Evolutionary conservation across 2,329 filamentous ascomycete genomes (phyloP).

Genomic region (Thielaviopsis populi): DNA sequence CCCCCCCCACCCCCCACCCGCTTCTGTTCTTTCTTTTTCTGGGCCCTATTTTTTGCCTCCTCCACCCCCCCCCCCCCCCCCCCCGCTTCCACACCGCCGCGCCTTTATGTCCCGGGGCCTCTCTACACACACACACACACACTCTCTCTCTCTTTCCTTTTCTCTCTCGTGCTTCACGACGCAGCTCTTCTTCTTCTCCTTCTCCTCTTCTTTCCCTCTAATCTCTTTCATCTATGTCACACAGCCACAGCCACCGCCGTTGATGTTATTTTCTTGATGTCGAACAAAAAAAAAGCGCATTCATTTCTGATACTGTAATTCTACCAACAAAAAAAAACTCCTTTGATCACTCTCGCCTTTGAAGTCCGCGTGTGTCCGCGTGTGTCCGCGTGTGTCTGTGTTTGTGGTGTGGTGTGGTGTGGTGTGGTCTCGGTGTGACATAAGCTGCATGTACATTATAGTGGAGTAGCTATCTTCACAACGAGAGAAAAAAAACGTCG

Average conservation of each 20-base stretch:
- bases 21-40: background rate
- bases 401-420: no score
- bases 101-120: no score
- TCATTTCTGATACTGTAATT: conserved; percentile 2
- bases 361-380: no score
- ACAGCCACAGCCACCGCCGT: background rate
- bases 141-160: no score
- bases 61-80: background rate
- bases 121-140: no score
- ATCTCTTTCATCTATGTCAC: background rate
- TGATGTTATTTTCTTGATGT: background rate
- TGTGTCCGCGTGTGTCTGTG: no score
- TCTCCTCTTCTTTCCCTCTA: background rate
- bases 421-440: conserved; percentile 1
- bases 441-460: background rate
- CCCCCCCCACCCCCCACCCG: background rate
- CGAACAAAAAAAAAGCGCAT: background rate
- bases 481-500: no score
- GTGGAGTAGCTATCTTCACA: background rate
- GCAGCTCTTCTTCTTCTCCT: background rate
- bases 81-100: no score
- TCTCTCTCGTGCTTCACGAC: background rate
- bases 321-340: background rate
- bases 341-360: background rate
- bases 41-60: background rate